These are phyloP conservation scores for Fomitopsis pinicola DNA, from an alignment of 1,284 basidiomycete species.

Conservation along the genomic window DNA sequence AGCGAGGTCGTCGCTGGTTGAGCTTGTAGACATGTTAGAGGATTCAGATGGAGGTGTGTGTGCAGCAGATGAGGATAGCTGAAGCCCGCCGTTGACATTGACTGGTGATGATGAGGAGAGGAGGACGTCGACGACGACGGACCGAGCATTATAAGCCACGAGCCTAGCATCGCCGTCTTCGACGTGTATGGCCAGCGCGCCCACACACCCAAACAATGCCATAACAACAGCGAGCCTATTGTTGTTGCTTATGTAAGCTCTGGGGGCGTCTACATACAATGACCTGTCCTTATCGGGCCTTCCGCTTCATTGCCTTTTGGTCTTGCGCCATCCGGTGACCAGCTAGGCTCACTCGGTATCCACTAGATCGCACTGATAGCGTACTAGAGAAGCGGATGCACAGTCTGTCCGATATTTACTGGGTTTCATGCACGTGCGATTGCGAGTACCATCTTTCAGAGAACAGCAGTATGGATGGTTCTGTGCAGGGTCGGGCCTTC, in stretches of 20 bases:
- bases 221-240: neutral
- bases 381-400: neutral
- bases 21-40: neutral
- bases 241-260: neutral
- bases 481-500: no score
- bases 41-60: neutral
- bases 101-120: neutral
- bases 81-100: neutral
- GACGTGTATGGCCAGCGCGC: conserved; percentile 1
- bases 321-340: neutral
- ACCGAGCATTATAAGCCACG: neutral
- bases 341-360: neutral
- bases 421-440: neutral
- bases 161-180: neutral
- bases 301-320: neutral
- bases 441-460: no score
- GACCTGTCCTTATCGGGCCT: neutral
- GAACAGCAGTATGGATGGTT: no score
- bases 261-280: neutral
- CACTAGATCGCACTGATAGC: neutral
- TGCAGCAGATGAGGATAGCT: neutral
- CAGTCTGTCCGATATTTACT: neutral
- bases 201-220: neutral
- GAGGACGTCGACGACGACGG: neutral
- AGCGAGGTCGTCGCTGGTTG: neutral